phyloP scores from a whole-genome alignment of 192 early-diverging fungal species.

The Coemansia aciculifera region DNA sequence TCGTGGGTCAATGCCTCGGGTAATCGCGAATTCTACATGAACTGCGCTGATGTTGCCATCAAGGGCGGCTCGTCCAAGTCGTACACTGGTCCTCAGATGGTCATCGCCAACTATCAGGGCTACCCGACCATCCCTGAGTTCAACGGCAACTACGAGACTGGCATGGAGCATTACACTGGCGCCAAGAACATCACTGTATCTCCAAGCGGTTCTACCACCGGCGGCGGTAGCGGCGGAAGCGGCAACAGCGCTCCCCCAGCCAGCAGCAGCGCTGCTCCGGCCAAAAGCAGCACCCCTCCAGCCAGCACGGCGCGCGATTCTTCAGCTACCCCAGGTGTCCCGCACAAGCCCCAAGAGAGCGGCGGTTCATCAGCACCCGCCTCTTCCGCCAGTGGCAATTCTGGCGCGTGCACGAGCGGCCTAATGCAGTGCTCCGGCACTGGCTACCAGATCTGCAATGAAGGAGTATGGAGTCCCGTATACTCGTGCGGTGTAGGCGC shows the following conservation, averaged over 20 bases:
- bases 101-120: slow-evolving; percentile 40
- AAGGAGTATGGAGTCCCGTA: slow-evolving; percentile 26
- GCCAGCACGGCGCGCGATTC: neutral
- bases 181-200: slow-evolving; percentile 34
- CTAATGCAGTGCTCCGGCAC: slow-evolving; percentile 31
- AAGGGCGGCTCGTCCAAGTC: slow-evolving; percentile 25
- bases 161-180: slow-evolving; percentile 31
- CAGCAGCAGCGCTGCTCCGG: neutral
- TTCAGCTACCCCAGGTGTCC: neutral
- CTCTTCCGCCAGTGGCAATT: slow-evolving; percentile 8
- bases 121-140: slow-evolving; percentile 59
- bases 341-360: neutral
- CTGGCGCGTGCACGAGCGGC: slow-evolving; percentile 19
- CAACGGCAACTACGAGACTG: slow-evolving; percentile 35
- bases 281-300: neutral
- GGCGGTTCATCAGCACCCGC: neutral
- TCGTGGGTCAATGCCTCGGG: slow-evolving; percentile 66
- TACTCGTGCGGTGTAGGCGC: slow-evolving; percentile 37
- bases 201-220: slow-evolving; percentile 15
- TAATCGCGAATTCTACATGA: slow-evolving; percentile 56
- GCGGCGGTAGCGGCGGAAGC: neutral
- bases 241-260: neutral
- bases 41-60: slow-evolving; percentile 41
- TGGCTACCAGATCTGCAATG: slow-evolving; percentile 36
- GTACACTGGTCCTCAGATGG: slow-evolving; percentile 37